Conservation (phyloP, 2,329 filamentous ascomycete species). For the Penicillium concentricum region DNA sequence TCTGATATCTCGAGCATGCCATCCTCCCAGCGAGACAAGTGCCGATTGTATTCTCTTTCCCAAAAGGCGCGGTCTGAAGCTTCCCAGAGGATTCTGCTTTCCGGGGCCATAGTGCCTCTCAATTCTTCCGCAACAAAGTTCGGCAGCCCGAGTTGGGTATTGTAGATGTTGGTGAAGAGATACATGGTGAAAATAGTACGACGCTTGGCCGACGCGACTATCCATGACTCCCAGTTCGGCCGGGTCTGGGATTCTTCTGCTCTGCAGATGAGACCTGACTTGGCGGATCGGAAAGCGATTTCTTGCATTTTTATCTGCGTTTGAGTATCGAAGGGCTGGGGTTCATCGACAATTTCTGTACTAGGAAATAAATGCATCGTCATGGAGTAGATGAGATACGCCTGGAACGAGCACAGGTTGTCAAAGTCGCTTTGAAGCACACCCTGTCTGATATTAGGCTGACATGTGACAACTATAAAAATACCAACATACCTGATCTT, state of each 20-base stretch:
- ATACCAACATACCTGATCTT: constrained; percentile 11
- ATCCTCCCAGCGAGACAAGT: constrained; percentile 46
- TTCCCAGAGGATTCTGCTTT: constrained; percentile 47
- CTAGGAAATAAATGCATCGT: constrained; percentile 47
- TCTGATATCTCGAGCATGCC: constrained; percentile 50
- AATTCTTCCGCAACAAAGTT: constrained; percentile 54
- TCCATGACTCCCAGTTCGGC: constrained; percentile 56
- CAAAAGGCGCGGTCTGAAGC: constrained; percentile 40
- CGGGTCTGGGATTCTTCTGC: constrained; percentile 42
- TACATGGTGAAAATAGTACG: constrained; percentile 55
- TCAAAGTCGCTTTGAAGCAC: constrained; percentile 24
- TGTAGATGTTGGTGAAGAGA: constrained; percentile 53
- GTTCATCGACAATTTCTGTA: constrained; percentile 27
- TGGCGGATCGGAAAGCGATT: constrained; percentile 44
- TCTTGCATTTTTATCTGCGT: constrained; percentile 54
- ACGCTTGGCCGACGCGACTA: constrained; percentile 54
- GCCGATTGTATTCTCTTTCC: constrained; percentile 45
- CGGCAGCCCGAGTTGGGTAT: constrained; percentile 44
- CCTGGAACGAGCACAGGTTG: constrained; percentile 51
- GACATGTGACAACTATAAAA: background rate
- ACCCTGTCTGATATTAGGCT: background rate
- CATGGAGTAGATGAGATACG: constrained; percentile 55
- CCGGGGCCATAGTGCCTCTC: constrained; percentile 44
- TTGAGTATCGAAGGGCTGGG: constrained; percentile 30
- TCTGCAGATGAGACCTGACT: constrained; percentile 45